These are phyloP conservation scores for Scheffersomyces stipitis DNA, from an alignment of 805 yeast genomes.

Conservation along the genomic window DNA sequence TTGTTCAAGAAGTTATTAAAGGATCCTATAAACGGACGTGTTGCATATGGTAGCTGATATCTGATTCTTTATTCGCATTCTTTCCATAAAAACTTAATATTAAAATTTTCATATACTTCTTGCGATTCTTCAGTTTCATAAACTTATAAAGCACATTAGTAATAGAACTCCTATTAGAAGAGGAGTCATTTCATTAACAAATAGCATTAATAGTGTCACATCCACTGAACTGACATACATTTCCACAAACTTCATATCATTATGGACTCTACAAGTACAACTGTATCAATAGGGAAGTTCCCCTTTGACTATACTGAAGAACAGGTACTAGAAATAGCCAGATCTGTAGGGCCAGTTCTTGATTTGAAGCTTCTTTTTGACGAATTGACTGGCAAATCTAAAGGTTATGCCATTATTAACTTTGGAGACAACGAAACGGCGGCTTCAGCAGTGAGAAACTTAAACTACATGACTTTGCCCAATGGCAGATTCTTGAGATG, in stretches of 20 bases:
- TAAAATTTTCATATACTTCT: no score
- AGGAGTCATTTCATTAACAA: no score
- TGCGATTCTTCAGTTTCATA: no score
- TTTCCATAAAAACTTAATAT: no score
- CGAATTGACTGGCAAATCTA: constrained; percentile 84
- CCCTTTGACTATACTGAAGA: constrained; percentile 95
- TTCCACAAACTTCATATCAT: not conserved
- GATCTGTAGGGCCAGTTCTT: constrained; percentile 84
- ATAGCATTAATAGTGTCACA: not conserved
- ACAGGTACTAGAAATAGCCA: constrained; percentile 82
- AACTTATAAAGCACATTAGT: no score
- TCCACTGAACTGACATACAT: not conserved
- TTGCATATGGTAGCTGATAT: no score
- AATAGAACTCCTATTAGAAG: no score
- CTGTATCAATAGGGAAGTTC: constrained; percentile 77
- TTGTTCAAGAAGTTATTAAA: no score
- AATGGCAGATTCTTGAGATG: constrained; percentile 77
- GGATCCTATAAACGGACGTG: no score
- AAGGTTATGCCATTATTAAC: constrained; percentile 86
- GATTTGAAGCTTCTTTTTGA: constrained; percentile 78
- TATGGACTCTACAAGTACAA: constrained; percentile 9
- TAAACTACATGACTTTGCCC: constrained; percentile 62
- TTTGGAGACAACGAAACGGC: constrained; percentile 85
- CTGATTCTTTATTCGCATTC: no score
- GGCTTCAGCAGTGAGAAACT: constrained; percentile 83